A percentile compares a stretch with the other conserved stretches of the same genome.
Conservation (phyloP, 108 stramenopile species). For the Pelagomonas calceolata region DNA sequence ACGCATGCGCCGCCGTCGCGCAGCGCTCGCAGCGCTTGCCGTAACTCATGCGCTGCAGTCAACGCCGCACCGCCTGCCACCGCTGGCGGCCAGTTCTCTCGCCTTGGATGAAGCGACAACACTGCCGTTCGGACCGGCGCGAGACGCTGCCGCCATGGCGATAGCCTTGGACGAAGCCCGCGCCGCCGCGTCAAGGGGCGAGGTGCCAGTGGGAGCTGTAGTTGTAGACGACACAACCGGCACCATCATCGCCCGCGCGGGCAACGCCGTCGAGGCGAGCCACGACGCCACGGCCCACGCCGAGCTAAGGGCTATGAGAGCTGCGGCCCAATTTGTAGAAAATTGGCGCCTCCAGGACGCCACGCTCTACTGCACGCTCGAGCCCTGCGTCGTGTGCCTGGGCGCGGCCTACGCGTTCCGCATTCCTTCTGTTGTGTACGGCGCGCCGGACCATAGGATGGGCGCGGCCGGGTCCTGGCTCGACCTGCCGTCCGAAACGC, state of each 20-base stretch:
- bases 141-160: not conserved
- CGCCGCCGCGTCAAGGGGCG: not conserved
- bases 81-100: too few relatives aligned
- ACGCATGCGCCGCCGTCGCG: too few relatives aligned
- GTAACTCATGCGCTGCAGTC: too few relatives aligned
- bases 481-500: not conserved
- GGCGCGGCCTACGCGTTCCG: not conserved
- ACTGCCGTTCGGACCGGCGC: too few relatives aligned
- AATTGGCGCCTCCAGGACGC: not conserved
- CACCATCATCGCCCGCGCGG: not conserved
- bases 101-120: too few relatives aligned
- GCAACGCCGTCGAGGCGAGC: not conserved
- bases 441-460: not conserved
- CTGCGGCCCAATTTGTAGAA: not conserved
- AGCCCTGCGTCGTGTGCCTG: not conserved
- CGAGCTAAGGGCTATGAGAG: not conserved
- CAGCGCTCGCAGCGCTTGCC: too few relatives aligned
- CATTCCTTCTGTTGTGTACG: not conserved
- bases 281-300: not conserved
- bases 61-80: too few relatives aligned
- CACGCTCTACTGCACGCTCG: not conserved
- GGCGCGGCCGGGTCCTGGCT: not conserved
- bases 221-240: not conserved
- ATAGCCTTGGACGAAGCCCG: not conserved
- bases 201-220: not conserved